Evolutionary conservation across 805 yeast species (phyloP), one percentile per base, ranked within the genome.

Genomic region (Debaryomyces castellii): DNA sequence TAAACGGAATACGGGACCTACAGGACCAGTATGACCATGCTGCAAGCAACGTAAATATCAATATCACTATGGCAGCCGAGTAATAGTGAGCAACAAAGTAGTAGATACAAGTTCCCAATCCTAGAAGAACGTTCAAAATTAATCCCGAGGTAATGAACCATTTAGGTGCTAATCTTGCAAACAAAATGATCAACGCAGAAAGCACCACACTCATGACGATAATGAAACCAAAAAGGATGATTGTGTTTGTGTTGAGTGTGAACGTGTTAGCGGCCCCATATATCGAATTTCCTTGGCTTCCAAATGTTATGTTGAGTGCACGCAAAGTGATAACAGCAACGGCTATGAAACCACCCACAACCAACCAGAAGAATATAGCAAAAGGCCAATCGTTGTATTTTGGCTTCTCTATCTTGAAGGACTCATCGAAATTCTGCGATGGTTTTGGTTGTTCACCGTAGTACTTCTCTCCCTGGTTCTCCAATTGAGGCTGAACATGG

Each of bases 11-110:
- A 54, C 94, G 71, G 6, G 66, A 60, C 51, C 94, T 74, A 71
- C 86, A 80, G 5, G 78, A 64, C 88, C 89, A 87, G 66, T 84
- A 89, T 59, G 83, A 78, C 73, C 78, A 81, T 6, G 87, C 88
- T 20, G 83, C 76, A 43, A 85, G 63, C 2, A 77, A 58, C 0
- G 90, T 76, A 62, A 87, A 86, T 1, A 84, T 74, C 51, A 86
- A 66, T 52, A 84, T 85, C 30, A 85, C 89, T 49, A 87, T 72
- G 2, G 89, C 96, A 0, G 95, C 92, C 4, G 92, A 83, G 72
- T 84, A 89, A 64, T 87, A 86, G 25, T 74, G 70, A 52, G 77
- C 73, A 1, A 76, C 82, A 55, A 90, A 74, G 58, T 86, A 87
- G 64, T 80, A 84, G 53, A 90, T 83, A 4, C 89, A 80, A 5